Evolutionary conservation across 352 stramenopile genomes (phyloP), one percentile per base, ranked within the genome.

Genomic region (Phytophthora podocarpi): DNA sequence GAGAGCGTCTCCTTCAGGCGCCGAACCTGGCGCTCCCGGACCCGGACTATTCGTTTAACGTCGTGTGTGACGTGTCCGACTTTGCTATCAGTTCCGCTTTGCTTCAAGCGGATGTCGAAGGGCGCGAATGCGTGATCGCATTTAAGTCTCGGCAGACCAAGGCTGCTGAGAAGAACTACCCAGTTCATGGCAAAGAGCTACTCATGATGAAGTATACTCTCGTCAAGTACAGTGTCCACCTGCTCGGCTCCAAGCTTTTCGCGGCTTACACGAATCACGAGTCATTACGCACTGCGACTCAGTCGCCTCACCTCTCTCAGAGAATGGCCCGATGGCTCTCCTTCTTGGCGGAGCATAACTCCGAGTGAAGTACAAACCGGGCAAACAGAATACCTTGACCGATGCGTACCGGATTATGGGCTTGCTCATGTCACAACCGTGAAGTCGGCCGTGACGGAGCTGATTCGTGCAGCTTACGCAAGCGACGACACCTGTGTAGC

Each of bases 311-410:
- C 15, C 45, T 65, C 32, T 57, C 49, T 5, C 39, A 70, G 10
- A 27, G 47, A 1, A 72, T 72, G 62, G 3, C 6, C 5, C 16
- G 36, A 15, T 43, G 36, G 36, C 36, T 73, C 0, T 57, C 62
- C 1, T 76, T 73, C 50, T 76, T 76, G 15, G 36, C 58, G 20
- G 59, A 77, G 26, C 70, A 64, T 46, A 77, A 70, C 27, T 67
- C 74, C 41, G 13, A 24, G 55, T 70, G n/a, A 36, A 74, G 15
- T 78, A 74, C 50, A 74, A 78, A 37, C 64, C 59, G 0, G 64
- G 61, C 1, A 34, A 24, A 3, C 21, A 37, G 2, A 78, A 74
- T 13, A 24, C 62, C 9, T 5, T 74, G 0, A 40, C 64, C 8
- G 59, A 72, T 30, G 59, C 59, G 32, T 35, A 43, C 36, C 36